A percentile compares a stretch with the other conserved stretches of the same genome.
These are phyloP conservation scores for Coffea humblotiana DNA, from an alignment of 305 asterid species.

Conservation along the genomic window DNA sequence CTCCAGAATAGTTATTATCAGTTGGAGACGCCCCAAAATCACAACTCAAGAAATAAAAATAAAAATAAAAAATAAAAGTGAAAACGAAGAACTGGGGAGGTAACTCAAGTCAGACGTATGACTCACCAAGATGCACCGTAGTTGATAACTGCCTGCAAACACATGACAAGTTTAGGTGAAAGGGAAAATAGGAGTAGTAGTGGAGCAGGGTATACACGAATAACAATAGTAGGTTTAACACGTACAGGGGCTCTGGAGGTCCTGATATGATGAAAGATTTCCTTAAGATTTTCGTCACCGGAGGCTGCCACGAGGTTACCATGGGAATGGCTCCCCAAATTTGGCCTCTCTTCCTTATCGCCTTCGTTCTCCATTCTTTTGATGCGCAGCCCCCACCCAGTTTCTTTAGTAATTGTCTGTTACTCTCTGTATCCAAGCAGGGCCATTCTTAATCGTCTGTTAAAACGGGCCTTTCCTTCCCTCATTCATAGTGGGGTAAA, in stretches of 20 bases:
- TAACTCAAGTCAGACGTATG: no score
- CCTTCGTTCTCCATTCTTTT: conserved; percentile 11
- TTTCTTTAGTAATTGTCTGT: no score
- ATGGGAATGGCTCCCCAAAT: conserved; percentile 12
- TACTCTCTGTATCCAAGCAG: no score
- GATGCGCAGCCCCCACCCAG: neutral
- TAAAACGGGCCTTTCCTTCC: no score
- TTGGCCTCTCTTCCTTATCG: conserved; percentile 20
- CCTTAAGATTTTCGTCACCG: conserved; percentile 57
- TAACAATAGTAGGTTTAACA: conserved; percentile 10
- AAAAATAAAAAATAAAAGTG: neutral
- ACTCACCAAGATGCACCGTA: conserved; percentile 86
- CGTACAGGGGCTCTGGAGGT: conserved; percentile 51
- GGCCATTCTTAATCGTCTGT: no score
- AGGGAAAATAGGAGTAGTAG: neutral
- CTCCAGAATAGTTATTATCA: neutral
- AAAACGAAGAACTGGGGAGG: neutral
- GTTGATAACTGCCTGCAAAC: conserved; percentile 75
- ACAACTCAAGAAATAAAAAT: neutral
- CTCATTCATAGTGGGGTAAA: no score
- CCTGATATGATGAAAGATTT: conserved; percentile 63
- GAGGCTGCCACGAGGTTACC: conserved; percentile 44
- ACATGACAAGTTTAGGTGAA: conserved; percentile 6
- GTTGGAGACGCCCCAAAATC: neutral
- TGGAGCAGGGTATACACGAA: no score